These are phyloP conservation scores for Lumnitzera littorea DNA, from an alignment of 345 rosid genomes.

Conservation along the genomic window DNA sequence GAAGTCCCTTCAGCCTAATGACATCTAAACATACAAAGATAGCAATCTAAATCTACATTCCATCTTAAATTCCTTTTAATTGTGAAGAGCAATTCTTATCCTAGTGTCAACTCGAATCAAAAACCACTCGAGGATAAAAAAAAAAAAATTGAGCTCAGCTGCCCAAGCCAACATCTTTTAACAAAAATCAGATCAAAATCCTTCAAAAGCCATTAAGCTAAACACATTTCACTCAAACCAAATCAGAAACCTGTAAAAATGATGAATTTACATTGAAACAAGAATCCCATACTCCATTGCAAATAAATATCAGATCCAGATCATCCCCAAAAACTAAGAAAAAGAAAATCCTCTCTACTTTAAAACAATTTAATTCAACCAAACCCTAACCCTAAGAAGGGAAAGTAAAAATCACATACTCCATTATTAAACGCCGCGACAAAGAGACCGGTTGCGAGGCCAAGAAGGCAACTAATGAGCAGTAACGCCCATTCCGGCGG, in stretches of 20 bases:
- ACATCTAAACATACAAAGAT: too few species aligned
- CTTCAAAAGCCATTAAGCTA: too few species aligned
- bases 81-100: too few species aligned
- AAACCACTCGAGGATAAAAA: too few species aligned
- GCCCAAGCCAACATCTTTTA: too few species aligned
- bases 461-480: constrained; percentile 83
- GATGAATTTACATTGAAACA: background rate
- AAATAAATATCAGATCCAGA: constrained; percentile 3
- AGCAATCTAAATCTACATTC: too few species aligned
- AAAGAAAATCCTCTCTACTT: background rate
- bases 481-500: constrained; percentile 97
- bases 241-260: background rate
- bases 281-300: background rate
- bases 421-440: constrained; percentile 92
- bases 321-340: background rate
- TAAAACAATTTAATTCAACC: background rate
- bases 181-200: too few species aligned
- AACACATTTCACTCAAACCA: too few species aligned
- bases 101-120: too few species aligned
- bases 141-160: too few species aligned
- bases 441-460: constrained; percentile 82
- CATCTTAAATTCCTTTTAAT: too few species aligned
- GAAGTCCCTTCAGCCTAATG: too few species aligned
- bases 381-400: background rate
- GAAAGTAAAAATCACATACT: constrained; percentile 26